These are phyloP conservation scores for Metarhizium sp. DNA, from an alignment of 2,329 filamentous ascomycete species.

Conservation along the genomic window DNA sequence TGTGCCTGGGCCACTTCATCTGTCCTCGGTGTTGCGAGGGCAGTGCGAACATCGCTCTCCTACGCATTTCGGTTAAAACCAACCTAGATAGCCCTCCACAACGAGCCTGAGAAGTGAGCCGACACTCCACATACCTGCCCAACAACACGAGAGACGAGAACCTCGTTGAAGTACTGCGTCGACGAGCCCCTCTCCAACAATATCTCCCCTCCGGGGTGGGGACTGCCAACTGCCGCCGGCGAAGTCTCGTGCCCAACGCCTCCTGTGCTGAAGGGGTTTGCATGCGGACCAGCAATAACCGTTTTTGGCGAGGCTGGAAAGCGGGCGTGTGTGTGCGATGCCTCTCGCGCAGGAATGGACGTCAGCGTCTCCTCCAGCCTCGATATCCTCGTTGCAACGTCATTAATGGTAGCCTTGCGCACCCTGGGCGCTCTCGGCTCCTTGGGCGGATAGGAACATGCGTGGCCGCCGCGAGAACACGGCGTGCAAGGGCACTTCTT, in stretches of 20 bases:
- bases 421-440: conserved; percentile 15
- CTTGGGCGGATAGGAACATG: conserved; percentile 20
- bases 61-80: background rate
- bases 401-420: conserved; percentile 20
- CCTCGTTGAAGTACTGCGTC: conserved; percentile 28
- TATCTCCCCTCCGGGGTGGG: conserved; percentile 13
- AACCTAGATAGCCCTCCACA: background rate
- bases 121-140: conserved; percentile 17
- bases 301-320: background rate
- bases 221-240: background rate
- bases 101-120: background rate
- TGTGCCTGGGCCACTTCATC: conserved; percentile 3
- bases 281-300: background rate
- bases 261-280: background rate
- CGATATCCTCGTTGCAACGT: conserved; percentile 26
- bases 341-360: background rate
- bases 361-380: conserved; percentile 20
- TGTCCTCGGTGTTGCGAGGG: conserved; percentile 5
- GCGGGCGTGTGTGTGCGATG: background rate
- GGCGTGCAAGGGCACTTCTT: conserved; percentile 62
- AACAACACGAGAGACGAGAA: conserved; percentile 24
- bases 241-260: background rate
- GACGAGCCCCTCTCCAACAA: conserved; percentile 21
- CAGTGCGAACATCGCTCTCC: conserved; percentile 2
- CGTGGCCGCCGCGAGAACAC: conserved; percentile 40